Evolutionary conservation across 768 basidiomycete species (phyloP), one percentile per base, ranked within the genome.

Genomic region (Trametes cinnabarina): DNA sequence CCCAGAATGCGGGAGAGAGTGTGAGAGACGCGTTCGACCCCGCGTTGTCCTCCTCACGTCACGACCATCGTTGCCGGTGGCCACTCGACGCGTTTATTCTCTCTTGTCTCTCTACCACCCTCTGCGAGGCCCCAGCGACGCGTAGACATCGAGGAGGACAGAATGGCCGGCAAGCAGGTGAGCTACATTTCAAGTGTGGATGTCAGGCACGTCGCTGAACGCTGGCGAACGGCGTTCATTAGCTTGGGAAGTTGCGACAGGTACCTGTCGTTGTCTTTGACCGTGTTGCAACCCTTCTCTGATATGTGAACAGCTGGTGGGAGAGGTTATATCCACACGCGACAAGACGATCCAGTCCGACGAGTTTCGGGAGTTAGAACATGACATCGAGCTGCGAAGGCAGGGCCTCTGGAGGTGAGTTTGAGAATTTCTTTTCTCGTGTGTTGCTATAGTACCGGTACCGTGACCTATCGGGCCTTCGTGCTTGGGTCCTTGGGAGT

Each of bases 201-300:
- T 6, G 44, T 28, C 54, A 26, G 19, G n/a, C 25, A 32, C 12
- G 22, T 17, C 26, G 42, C 37, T 55, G 34, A 57, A 34, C 41
- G 32, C 43, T 52, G 41, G 54, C 39, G 47, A 56, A 64, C 40
- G 53, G 51, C 53, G 44, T 51, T n/a, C n/a, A n/a, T n/a, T 50
- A 92, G 90, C 80, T 92, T 63, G 89, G 88, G 65, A 88, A 89
- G 72, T 71, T 91, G 41, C 85, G 83, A 60, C 90, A 91, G 82
- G 90, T 89, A 60, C 55, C 79, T 3, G 28, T 41, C 28, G 53
- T 64, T 58, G 39, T 46, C 28, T 26, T 56, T 34, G 57, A 41
- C 46, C 52, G 35, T 11, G 42, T 34, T 51, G 32, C 22, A 23
- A n/a, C n/a, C n/a, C n/a, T 44, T 20, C 22, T 40, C n/a, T 44